phyloP scores from a whole-genome alignment of 2,329 filamentous ascomycete species.

The Calonectria hawksworthii region DNA sequence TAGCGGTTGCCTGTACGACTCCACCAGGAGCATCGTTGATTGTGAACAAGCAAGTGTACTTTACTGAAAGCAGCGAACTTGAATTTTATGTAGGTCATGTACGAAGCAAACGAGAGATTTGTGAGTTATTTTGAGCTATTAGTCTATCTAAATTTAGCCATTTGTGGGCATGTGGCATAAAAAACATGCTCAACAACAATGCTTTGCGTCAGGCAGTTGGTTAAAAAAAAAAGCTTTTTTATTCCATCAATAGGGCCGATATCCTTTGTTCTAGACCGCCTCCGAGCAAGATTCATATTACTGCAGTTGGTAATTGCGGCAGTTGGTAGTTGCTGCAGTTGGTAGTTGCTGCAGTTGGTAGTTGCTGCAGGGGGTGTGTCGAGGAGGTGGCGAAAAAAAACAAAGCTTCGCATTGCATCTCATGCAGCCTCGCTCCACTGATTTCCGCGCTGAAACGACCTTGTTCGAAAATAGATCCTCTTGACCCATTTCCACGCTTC shows the following conservation, averaged over 20 bases:
- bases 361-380: background rate
- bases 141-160: background rate
- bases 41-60: background rate
- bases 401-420: background rate
- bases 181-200: background rate
- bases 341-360: too few relatives aligned
- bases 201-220: too few relatives aligned
- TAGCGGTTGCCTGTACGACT: background rate
- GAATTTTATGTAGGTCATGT: conserved; percentile 13
- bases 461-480: conserved; percentile 64
- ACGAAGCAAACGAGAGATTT: conserved; percentile 3
- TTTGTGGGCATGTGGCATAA: background rate
- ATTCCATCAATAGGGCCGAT: background rate
- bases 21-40: background rate
- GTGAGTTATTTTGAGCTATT: conserved; percentile 18
- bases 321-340: background rate
- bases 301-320: background rate
- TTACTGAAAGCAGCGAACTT: background rate
- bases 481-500: conserved; percentile 79
- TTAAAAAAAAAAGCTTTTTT: background rate
- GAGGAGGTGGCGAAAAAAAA: background rate
- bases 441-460: conserved; percentile 21
- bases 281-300: background rate
- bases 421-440: conserved; percentile 4
- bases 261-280: background rate